phyloP scores from a whole-genome alignment of 305 asterid species.

The Fraxinus sp. region DNA sequence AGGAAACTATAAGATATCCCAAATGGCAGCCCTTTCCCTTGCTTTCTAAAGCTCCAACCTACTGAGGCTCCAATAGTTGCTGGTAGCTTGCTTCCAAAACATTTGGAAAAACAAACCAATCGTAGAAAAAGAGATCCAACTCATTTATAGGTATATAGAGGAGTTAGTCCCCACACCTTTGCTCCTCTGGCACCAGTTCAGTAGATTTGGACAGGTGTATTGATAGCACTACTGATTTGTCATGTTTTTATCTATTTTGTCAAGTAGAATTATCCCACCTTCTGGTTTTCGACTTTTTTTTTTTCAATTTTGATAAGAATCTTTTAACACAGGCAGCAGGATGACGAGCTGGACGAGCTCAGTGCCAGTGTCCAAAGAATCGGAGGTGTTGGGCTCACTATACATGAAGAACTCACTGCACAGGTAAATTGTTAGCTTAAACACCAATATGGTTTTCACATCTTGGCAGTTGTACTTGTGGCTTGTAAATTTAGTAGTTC shows the following conservation, averaged over 20 bases:
- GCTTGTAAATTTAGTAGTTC: too few species aligned
- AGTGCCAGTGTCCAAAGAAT: slow-evolving; percentile 85
- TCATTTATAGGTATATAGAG: not conserved
- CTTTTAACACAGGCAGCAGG: slow-evolving; percentile 72
- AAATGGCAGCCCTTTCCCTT: not conserved
- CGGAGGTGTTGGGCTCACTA: slow-evolving; percentile 92
- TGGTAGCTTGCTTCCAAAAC: not conserved
- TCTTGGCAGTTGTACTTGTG: too few species aligned
- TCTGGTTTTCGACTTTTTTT: not conserved
- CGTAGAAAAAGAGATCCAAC: not conserved
- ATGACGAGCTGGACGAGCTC: slow-evolving; percentile 86
- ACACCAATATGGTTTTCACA: not conserved
- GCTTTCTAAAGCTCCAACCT: not conserved
- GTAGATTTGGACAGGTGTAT: not conserved
- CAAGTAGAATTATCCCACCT: not conserved
- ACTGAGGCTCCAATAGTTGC: not conserved
- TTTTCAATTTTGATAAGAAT: not conserved
- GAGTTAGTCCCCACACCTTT: not conserved
- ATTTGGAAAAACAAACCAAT: not conserved
- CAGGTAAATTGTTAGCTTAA: slow-evolving; percentile 44
- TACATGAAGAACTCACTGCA: slow-evolving; percentile 88
- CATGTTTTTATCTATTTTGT: not conserved
- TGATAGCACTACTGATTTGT: too few species aligned
- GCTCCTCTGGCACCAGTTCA: not conserved
- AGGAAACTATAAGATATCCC: not conserved